Percentiles rank a stretch among this genome's conserved stretches.
Evolutionary conservation across 495 filamentous ascomycete genomes (phyloP).

Genomic region (Diplogelasinospora grovesii): DNA sequence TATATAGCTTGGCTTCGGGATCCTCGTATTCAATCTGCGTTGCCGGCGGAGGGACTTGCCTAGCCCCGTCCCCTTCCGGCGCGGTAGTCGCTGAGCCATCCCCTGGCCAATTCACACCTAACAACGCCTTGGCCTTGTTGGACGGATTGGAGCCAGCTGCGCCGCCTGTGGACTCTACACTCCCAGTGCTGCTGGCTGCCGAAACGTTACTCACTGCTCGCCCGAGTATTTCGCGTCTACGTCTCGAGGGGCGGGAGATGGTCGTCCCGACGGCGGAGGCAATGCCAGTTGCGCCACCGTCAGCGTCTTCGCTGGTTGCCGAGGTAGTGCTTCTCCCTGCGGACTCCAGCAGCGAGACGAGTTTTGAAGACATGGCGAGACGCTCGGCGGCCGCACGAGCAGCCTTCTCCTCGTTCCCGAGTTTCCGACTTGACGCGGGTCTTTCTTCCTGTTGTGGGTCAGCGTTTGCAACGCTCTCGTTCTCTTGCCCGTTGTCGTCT

Average conservation of each 20-base stretch:
- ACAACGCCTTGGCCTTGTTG: neutral
- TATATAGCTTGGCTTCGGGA: conserved; percentile 26
- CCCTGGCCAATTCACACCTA: too few relatives aligned
- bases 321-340: conserved; percentile 4
- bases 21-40: conserved; percentile 45
- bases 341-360: conserved; percentile 17
- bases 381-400: conserved; percentile 15
- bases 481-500: conserved; percentile 3
- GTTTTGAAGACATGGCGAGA: conserved; percentile 22
- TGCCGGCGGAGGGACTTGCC: conserved; percentile 24
- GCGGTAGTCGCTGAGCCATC: too few relatives aligned
- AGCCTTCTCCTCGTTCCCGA: conserved; percentile 11
- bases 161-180: conserved; percentile 2
- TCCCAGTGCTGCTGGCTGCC: conserved; percentile 22
- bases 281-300: conserved; percentile 1
- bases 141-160: neutral
- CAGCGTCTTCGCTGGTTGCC: conserved; percentile 4
- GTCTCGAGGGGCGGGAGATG: conserved; percentile 16
- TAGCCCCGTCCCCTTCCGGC: conserved; percentile 7
- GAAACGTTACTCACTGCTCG: conserved; percentile 47
- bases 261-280: neutral
- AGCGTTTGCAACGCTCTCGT: neutral
- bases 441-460: neutral
- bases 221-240: conserved; percentile 41
- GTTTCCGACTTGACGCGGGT: neutral